Conservation (phyloP, 192 early-diverging fungal genomes). For the Backusella tarrabulga region DNA sequence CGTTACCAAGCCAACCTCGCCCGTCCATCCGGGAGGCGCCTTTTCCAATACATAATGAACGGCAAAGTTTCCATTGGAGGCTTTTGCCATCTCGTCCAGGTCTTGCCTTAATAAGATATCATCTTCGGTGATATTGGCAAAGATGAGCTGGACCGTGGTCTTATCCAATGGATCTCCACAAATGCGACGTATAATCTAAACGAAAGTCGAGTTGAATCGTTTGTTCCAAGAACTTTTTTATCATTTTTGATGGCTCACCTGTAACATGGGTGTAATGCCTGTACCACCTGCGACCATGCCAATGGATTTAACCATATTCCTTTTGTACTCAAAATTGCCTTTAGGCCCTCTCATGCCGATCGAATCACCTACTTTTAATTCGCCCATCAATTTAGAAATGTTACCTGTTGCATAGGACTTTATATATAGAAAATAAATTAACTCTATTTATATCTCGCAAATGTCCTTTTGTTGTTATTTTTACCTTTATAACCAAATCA, state of each 20-base stretch:
- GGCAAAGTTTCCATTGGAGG: slow-evolving; percentile 70
- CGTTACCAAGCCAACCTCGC: slow-evolving; percentile 84
- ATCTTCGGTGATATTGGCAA: slow-evolving; percentile 86
- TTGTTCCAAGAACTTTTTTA: neutral
- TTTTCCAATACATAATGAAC: slow-evolving; percentile 85
- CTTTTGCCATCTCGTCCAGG: slow-evolving; percentile 70
- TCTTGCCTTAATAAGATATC: slow-evolving; percentile 87
- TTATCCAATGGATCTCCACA: slow-evolving; percentile 83
- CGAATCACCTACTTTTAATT: slow-evolving; percentile 70
- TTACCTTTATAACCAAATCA: slow-evolving; percentile 89
- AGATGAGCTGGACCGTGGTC: slow-evolving; percentile 82
- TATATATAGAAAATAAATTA: neutral
- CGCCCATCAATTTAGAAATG: slow-evolving; percentile 73
- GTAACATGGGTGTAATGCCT: slow-evolving; percentile 67
- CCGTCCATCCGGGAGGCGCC: slow-evolving; percentile 78
- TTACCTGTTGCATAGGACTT: slow-evolving; percentile 81
- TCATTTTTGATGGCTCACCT: slow-evolving; percentile 5
- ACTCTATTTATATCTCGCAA: neutral
- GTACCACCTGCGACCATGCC: slow-evolving; percentile 92
- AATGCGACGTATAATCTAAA: slow-evolving; percentile 80
- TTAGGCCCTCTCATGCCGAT: slow-evolving; percentile 84
- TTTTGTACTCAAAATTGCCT: slow-evolving; percentile 82
- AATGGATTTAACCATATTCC: slow-evolving; percentile 73
- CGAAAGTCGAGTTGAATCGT: no score
- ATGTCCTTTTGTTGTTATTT: neutral